These are phyloP conservation scores for Globisporangium polare DNA, from an alignment of 352 stramenopile species.

Conservation along the genomic window DNA sequence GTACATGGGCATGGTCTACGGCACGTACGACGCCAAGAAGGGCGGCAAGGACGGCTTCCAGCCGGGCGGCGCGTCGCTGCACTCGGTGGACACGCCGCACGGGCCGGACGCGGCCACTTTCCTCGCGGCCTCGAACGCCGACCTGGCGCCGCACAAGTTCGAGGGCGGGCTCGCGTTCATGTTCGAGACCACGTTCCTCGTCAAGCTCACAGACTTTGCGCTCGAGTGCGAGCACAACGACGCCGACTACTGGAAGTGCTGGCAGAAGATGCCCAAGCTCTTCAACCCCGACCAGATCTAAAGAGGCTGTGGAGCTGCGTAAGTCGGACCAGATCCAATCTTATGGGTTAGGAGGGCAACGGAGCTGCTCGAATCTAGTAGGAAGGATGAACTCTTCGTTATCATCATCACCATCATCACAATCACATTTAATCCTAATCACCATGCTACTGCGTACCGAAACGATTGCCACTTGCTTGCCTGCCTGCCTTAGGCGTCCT, in stretches of 20 bases:
- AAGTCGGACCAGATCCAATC: no score
- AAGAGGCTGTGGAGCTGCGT: not conserved
- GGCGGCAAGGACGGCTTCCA: slow-evolving; percentile 84
- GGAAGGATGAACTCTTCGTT: not conserved
- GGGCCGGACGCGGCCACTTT: slow-evolving; percentile 94
- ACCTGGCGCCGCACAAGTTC: slow-evolving; percentile 88
- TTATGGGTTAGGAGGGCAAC: no score
- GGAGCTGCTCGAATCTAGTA: not conserved
- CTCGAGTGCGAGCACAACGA: slow-evolving; percentile 87
- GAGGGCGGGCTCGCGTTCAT: slow-evolving; percentile 95
- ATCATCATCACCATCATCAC: not conserved
- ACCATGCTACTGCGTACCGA: not conserved
- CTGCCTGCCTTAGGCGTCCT: slow-evolving; percentile 63
- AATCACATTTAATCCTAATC: not conserved
- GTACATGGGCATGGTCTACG: slow-evolving; percentile 98
- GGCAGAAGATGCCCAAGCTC: slow-evolving; percentile 89
- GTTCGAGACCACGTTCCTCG: slow-evolving; percentile 95
- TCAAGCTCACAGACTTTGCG: slow-evolving; percentile 88
- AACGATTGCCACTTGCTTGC: not conserved
- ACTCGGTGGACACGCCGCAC: slow-evolving; percentile 89
- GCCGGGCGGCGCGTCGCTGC: slow-evolving; percentile 90
- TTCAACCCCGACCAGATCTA: slow-evolving; percentile 55
- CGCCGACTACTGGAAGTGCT: slow-evolving; percentile 91
- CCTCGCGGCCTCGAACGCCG: slow-evolving; percentile 76
- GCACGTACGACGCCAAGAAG: slow-evolving; percentile 95